Evolutionary conservation across 2,329 filamentous ascomycete species (phyloP), one percentile per base, ranked within the genome.

Genomic region (Epichloe festucae): DNA sequence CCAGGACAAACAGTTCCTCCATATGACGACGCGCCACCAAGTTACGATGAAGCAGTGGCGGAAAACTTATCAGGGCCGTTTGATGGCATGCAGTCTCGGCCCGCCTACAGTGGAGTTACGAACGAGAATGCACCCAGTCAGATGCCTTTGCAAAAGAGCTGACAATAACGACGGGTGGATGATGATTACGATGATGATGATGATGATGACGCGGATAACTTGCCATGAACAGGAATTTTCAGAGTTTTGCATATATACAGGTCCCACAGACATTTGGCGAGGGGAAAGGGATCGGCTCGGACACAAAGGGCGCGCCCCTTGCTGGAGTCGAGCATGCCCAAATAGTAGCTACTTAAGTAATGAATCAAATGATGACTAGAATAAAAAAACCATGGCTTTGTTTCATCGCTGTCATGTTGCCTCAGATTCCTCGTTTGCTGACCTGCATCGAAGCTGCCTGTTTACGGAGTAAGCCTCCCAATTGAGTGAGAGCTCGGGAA

Each of bases 31-130:
- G 87, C 89, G n/a, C 90, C 91, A 17, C 90, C 90, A 7, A 95
- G 88, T 61, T 97, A 97, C 63, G 89, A 95, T 67, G 90, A 96
- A 67, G 89, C 89, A 12, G 84, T 96, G 69, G 89, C 89, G 6
- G 84, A 87, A 57, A 79, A 83, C 53, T 69, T 93, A 55, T 67
- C 72, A 0, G 84, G 79, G 38, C 87, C 88, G 1, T 79, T 89
- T 52, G 79, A 88, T 63, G 85, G 54, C 71, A 56, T 60, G 55
- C 63, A 67, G 41, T 63, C 84, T 27, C 74, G 89, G 59, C 81
- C 84, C 31, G 81, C 80, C 14, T 89, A 86, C 63, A 81, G 77
- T 54, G 79, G 79, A 1, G 74, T 81, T 23, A 82, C 79, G 43
- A 76, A 79, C 52, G 78, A 80, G 63, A 79, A 82, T 59, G 76